Evolutionary conservation across 768 basidiomycete species (phyloP), one percentile per base, ranked within the genome.

Genomic region (Asterophora lycoperdoides): DNA sequence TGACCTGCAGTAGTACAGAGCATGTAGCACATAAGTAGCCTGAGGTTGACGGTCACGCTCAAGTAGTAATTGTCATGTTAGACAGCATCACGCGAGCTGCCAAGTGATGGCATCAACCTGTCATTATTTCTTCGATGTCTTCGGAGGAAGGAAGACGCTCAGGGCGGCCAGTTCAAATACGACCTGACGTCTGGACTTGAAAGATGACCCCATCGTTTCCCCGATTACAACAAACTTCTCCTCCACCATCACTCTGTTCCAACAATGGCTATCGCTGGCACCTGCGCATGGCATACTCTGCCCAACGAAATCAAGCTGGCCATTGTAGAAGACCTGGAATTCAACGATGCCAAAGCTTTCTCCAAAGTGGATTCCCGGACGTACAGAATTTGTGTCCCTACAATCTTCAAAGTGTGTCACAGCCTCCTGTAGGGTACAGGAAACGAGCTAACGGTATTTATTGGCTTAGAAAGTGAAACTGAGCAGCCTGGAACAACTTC

Each of bases 231-330:
- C 42, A 26, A 8, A 11, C 29, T 28, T 41, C 18, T 42, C 28
- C 35, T 18, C 15, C 18, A 8, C 18, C n/a, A 28, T 26, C 15
- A 15, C 38, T 42, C 23, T 32, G 9, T 40, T 43, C 37, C 43
- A 32, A 3, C 30, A 49, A 57, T 60, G 53, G 41, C 57, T 43
- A 46, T 52, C 49, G 46, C 53, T 49, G 49, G 59, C 57, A 44
- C 46, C 32, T 51, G 55, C 45, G 57, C 68, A 56, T 87, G 86
- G 86, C 58, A 71, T 52, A 42, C 63, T 18, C 81, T 89, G 54
- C 86, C 86, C 38, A 68, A 70, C 0, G 86, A 89, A 55, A 79
- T 89, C 63, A 80, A 79, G 65, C 72, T 83, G 56, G 68, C 76
- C 20, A 57, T 89, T 62, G 65, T 83, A 39, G 75, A 71, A 37